Conservation (phyloP, 2,329 filamentous ascomycete genomes). For the Ceratocystiopsis minuta region DNA sequence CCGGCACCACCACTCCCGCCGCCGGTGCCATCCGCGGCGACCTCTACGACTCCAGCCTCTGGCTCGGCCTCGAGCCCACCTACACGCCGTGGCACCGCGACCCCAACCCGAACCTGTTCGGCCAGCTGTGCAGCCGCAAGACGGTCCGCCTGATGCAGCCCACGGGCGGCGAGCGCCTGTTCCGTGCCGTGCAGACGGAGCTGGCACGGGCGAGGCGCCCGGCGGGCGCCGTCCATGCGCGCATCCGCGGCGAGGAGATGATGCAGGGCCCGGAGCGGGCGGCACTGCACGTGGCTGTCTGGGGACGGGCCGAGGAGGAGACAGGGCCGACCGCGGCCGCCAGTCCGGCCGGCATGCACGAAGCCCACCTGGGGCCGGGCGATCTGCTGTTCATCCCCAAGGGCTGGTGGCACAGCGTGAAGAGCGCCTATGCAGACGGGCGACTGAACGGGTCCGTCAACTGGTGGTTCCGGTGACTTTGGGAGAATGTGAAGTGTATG, state of each 20-base stretch:
- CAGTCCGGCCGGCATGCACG: slow-evolving; percentile 16
- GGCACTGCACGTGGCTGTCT: slow-evolving; percentile 50
- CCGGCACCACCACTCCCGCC: not conserved
- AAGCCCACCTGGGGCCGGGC: slow-evolving; percentile 42
- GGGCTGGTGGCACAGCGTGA: slow-evolving; percentile 78
- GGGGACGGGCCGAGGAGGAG: slow-evolving; percentile 25
- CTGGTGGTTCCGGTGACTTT: slow-evolving; percentile 55
- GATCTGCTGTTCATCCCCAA: slow-evolving; percentile 65
- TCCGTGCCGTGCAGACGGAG: slow-evolving; percentile 28
- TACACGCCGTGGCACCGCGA: slow-evolving; percentile 84
- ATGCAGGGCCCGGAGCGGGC: slow-evolving; percentile 63
- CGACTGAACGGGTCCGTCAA: slow-evolving; percentile 35
- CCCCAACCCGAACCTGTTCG: slow-evolving; percentile 84
- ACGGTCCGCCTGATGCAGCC: slow-evolving; percentile 54
- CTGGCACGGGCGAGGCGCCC: slow-evolving; percentile 17
- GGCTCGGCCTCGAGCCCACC: slow-evolving; percentile 74
- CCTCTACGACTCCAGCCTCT: slow-evolving; percentile 72
- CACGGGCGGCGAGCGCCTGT: slow-evolving; percentile 42
- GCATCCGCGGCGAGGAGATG: slow-evolving; percentile 69
- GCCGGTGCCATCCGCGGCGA: slow-evolving; percentile 54
- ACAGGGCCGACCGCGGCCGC: slow-evolving; percentile 5
- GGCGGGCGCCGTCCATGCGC: slow-evolving; percentile 10
- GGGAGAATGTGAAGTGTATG: no score
- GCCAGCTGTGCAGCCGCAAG: slow-evolving; percentile 63
- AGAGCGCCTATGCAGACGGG: slow-evolving; percentile 32